These are phyloP conservation scores for Thuja plicata DNA, from an alignment of 83 land plant genomes.

Conservation along the genomic window DNA sequence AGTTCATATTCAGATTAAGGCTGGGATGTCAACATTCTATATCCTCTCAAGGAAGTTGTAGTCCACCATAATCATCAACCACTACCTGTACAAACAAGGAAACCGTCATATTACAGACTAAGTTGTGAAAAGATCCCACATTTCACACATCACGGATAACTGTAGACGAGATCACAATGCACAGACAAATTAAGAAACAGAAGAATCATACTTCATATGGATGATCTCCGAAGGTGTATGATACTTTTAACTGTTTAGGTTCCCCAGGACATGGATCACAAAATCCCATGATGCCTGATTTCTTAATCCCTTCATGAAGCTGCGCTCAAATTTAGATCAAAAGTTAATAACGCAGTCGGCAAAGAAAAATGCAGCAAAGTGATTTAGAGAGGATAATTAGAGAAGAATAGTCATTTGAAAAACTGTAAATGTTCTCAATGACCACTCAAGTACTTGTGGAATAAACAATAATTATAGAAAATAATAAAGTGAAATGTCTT, in stretches of 20 bases:
- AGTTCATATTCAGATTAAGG: not conserved
- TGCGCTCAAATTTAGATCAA: conserved; percentile 23
- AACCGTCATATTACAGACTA: not conserved
- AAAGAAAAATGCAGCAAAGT: not conserved
- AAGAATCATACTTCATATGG: conserved; percentile 56
- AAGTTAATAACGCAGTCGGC: not conserved
- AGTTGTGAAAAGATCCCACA: not conserved
- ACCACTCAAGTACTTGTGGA: not conserved
- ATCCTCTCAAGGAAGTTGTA: conserved; percentile 38
- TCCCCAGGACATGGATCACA: conserved; percentile 99
- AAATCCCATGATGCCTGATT: conserved; percentile 97
- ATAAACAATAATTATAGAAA: not conserved
- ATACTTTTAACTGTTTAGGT: conserved; percentile 69
- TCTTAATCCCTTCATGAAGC: conserved; percentile 95
- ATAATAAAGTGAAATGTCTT: not conserved
- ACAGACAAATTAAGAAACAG: not conserved
- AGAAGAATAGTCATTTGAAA: not conserved
- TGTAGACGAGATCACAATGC: not conserved
- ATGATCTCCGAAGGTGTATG: conserved; percentile 57
- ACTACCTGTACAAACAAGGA: conserved; percentile 32
- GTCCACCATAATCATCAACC: conserved; percentile 58
- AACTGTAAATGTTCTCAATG: not conserved
- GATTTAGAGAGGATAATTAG: not conserved
- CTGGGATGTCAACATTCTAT: not conserved
- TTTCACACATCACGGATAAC: not conserved